These are phyloP conservation scores for Heracleum sosnowskyi DNA, from an alignment of 129 eudicot genomes.

Conservation along the genomic window DNA sequence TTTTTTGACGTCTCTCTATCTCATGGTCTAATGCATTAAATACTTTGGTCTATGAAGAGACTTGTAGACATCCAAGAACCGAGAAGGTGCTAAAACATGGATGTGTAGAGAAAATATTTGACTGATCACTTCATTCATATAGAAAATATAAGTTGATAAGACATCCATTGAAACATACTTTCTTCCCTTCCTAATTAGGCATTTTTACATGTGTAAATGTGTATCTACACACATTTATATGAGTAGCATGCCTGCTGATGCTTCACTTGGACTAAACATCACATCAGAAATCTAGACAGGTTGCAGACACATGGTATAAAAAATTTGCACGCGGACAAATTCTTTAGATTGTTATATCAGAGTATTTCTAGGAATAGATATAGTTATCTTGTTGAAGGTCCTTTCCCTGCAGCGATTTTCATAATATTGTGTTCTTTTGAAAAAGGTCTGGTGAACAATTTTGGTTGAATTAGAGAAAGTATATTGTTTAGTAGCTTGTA, in stretches of 20 bases:
- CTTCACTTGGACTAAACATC: not conserved
- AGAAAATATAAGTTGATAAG: not conserved
- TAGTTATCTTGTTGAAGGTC: not conserved
- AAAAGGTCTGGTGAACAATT: not conserved
- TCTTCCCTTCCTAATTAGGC: not conserved
- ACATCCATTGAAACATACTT: not conserved
- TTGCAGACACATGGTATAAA: not conserved
- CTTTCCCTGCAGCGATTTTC: not conserved
- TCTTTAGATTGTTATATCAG: not conserved
- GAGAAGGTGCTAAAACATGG: not conserved
- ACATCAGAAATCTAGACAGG: constrained; percentile 1
- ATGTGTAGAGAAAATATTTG: not conserved
- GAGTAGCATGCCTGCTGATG: not conserved
- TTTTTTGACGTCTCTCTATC: not conserved
- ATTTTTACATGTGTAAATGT: no score
- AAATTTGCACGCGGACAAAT: not conserved
- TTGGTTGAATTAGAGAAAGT: not conserved
- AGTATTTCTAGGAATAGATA: not conserved
- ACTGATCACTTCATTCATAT: not conserved
- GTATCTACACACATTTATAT: not conserved
- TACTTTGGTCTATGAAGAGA: not conserved
- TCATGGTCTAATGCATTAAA: not conserved
- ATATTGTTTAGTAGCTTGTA: not conserved
- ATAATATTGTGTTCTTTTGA: not conserved
- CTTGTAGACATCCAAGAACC: not conserved